These are phyloP conservation scores for Phytomonas sp. DNA, from an alignment of 208 protist genomes.

Conservation along the genomic window DNA sequence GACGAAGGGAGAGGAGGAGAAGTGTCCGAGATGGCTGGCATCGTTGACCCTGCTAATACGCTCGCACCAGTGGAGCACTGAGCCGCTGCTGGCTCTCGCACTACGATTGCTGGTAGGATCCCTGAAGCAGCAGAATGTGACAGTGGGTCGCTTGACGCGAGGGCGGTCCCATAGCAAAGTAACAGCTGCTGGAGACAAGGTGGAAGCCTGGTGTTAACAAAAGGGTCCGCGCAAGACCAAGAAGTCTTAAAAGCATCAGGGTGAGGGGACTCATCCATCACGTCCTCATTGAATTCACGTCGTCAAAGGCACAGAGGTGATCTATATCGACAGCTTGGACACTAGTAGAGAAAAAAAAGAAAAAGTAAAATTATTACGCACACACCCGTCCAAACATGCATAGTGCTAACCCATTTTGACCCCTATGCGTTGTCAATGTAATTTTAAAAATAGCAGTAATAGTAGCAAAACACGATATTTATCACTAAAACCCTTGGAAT, in stretches of 20 bases:
- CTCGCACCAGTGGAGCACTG: background rate
- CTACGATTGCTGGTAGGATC: background rate
- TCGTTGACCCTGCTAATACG: background rate
- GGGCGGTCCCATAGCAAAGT: background rate
- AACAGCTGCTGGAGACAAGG: background rate
- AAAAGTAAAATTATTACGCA: background rate
- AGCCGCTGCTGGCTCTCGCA: background rate
- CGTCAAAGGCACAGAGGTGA: background rate
- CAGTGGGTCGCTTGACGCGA: background rate
- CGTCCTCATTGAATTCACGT: background rate
- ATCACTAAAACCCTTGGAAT: background rate
- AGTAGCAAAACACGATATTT: constrained; percentile 6
- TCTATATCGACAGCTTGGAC: background rate
- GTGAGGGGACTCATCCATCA: background rate
- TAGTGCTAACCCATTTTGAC: background rate
- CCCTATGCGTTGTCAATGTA: background rate
- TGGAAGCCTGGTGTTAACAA: background rate
- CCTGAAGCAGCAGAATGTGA: background rate
- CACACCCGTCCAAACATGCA: background rate
- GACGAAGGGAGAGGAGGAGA: background rate
- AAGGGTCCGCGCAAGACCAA: background rate
- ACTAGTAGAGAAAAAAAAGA: background rate
- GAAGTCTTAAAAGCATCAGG: background rate
- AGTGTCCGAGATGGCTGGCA: background rate
- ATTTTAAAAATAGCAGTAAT: background rate